Evolutionary conservation across 352 stramenopile genomes (phyloP), one percentile per base, ranked within the genome.

Genomic region (Pythium biforme): DNA sequence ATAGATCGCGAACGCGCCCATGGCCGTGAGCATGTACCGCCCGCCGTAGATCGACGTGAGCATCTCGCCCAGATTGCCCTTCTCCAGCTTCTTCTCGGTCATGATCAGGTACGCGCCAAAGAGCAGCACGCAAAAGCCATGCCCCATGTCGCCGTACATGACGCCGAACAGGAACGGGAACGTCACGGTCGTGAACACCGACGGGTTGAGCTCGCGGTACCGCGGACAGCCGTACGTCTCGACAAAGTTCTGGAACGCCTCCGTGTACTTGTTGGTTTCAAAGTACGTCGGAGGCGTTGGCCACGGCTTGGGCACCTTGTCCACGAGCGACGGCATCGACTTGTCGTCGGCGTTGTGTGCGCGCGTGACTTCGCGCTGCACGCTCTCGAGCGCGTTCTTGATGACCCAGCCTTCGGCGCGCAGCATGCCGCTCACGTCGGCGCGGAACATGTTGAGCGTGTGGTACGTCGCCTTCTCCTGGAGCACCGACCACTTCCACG

Each of bases 151-250:
- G 60, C 97, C 97, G 75, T 99, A 99, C 97, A 99, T 99, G 70
- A 99, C 96, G 59, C 97, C 97, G 69, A 99, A 99, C 20, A 99
- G 81, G 76, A 99, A 99, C 55, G 97, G 97, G 77, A 99, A 99
- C 45, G 97, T 99, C n/a, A 98, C 95, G 14, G 96, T 94, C 23
- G 97, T 99, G 73, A 99, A 99, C 41, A 99, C 82, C 17, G 97
- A 98, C 37, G 97, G 97, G 69, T 99, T 99, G 65, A 97, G 93
- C 81, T 99, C 97, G 53, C 95, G 92, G 88, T 99, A 99, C 26
- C 97, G 86, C 55, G 97, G 96, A 54, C 98, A 96, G 68, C 97
- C 97, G 69, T 99, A 99, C 19, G 97, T 99, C 68, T 99, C 97
- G 41, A 99, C 97, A 70, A 99, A 99, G 59, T 92, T 76, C 75